Conservation (phyloP, 768 basidiomycete species). For the Neoboletus subvelutipes region DNA sequence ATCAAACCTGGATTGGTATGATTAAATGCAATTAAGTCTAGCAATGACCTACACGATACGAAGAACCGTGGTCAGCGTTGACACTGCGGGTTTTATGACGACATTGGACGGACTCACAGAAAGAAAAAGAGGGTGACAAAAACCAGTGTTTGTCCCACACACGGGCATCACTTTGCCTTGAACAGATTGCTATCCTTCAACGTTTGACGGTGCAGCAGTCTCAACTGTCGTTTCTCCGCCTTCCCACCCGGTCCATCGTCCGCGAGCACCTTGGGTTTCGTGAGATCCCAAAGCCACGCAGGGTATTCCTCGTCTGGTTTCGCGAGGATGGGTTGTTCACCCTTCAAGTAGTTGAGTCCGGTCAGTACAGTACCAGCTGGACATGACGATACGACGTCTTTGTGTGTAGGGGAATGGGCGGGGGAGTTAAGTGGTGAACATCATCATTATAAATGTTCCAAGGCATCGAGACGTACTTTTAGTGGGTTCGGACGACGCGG, state of each 20-base stretch:
- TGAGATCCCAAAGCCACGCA: slow-evolving; percentile 81
- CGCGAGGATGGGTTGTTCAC: slow-evolving; percentile 73
- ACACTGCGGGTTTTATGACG: not conserved
- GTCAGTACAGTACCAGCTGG: slow-evolving; percentile 68
- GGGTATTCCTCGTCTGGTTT: slow-evolving; percentile 84
- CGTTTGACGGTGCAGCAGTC: slow-evolving; percentile 60
- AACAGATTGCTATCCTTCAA: slow-evolving; percentile 87
- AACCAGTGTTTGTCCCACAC: not conserved
- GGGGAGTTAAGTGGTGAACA: not conserved
- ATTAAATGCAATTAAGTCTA: not conserved
- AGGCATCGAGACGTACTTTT: slow-evolving; percentile 14
- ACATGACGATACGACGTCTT: slow-evolving; percentile 58
- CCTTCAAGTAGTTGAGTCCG: slow-evolving; percentile 84
- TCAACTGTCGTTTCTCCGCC: slow-evolving; percentile 53
- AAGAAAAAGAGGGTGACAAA: no score
- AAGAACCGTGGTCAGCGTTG: not conserved
- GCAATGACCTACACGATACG: not conserved
- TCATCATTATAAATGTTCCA: not conserved
- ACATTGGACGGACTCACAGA: not conserved
- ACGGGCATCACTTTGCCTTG: slow-evolving; percentile 60
- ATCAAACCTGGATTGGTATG: no score
- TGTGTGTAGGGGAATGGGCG: not conserved
- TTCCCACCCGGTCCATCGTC: slow-evolving; percentile 77
- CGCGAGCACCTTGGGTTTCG: slow-evolving; percentile 56
- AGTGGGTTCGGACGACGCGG: slow-evolving; percentile 9